Evolutionary conservation across 345 rosid genomes (phyloP), one percentile per base, ranked within the genome.

Genomic region (Euclidium syriacum): DNA sequence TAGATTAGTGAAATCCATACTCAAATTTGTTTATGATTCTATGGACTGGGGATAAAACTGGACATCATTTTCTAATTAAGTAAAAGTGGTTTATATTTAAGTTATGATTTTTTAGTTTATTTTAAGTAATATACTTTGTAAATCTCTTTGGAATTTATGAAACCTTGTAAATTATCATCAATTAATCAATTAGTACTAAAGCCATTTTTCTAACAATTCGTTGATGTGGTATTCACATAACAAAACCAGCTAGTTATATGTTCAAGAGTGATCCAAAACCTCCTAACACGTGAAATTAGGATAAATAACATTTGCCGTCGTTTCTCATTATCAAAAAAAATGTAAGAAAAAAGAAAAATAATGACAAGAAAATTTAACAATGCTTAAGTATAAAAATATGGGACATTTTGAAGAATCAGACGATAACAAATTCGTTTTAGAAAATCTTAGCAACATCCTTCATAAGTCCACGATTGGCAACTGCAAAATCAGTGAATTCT

Each of bases 361-460:
- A n/a, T n/a, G n/a, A n/a, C 10, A 50, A 7, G 6, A 12, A 63
- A 23, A 16, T 3, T 12, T 1, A 7, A 36, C 12, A 11, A 36
- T 27, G 58, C 41, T 36, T 39, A 29, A 39, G 44, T 5, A 22
- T 1, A 26, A 42, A n/a, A 19, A 42, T 60, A 22, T 33, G 10
- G 23, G 23, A 44, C 15, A 47, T 15, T 32, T 33, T 20, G 9
- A 44, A 20, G 25, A 11, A 44, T 1, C 33, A 17, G 14, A 46
- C 8, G 33, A 41, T 11, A 26, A 26, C 0, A 10, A 30, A 10
- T 10, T 17, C 18, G 29, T 3, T 1, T 64, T 52, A 91, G 60
- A 86, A 86, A 25, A 88, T 77, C 70, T 91, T 85, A 29, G 98
- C 88, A 26, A 85, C 95, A 66, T 90, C 88, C 56, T 79, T 90